Evolutionary conservation across 139 green algal species (phyloP), one percentile per base, ranked within the genome.

Genomic region (Tetradesmus obliquus): DNA sequence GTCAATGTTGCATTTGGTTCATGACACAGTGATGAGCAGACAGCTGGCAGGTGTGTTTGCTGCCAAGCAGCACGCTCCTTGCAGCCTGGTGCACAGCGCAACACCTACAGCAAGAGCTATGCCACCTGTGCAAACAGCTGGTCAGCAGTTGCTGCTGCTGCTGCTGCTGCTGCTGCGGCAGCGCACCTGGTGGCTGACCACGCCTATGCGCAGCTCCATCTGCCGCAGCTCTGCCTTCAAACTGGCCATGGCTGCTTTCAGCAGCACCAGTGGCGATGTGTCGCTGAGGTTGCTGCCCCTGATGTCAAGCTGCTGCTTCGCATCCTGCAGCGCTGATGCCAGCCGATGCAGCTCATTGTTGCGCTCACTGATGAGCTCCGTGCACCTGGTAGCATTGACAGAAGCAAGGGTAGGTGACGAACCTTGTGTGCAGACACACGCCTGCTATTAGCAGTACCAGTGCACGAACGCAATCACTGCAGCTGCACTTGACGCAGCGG

Each of bases 231-330:
- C 96, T 15, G 91, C 92, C 51, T 91, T 81, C 54, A 98, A 87
- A 88, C 90, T 91, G 54, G 94, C 91, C 90, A 98, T 98, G 51
- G 97, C 97, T 10, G 94, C 89, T 82, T 96, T 96, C 69, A 98
- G 96, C 66, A 95, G 94, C 55, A 96, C 94, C 69, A 98, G 91
- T 0, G 97, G 97, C 4, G 95, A 97, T 0, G 95, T 95, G 91
- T 98, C 96, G 8, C 93, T 92, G 58, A 98, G 97, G 95, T 95
- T 97, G 93, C 91, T 95, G 72, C 96, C 96, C 22, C 94, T 92
- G 92, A 97, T 95, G n/a, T 97, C 95, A 91, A 98, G 94, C 88
- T 96, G 82, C 32, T 79, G 88, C 91, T 96, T 95, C 60, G 95
- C 93, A n/a, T 97, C 94, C 45, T 95, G 93, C 83, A 98, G 93